These are phyloP conservation scores for Maudiozyma bulderi DNA, from an alignment of 805 yeast species.

Conservation along the genomic window DNA sequence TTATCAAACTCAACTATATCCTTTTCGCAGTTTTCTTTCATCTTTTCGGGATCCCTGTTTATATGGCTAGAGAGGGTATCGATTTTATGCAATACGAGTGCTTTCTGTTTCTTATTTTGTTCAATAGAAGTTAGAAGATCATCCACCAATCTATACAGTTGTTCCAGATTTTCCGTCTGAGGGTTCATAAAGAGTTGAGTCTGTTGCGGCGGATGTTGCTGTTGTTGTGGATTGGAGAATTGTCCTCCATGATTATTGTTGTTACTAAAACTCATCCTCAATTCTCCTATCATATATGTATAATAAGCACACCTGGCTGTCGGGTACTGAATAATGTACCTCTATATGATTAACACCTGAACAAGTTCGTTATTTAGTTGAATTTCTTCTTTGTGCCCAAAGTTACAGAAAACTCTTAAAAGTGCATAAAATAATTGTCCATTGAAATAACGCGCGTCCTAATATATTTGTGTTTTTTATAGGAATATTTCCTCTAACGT, in stretches of 20 bases:
- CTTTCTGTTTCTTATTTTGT: constrained; percentile 14
- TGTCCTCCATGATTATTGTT: neutral
- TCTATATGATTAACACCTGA: too few relatives aligned
- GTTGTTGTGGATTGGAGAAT: neutral
- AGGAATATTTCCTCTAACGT: too few relatives aligned
- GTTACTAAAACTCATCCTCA: neutral
- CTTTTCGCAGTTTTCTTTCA: constrained; percentile 2
- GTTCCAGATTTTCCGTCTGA: constrained; percentile 20
- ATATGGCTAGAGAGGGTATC: constrained; percentile 15
- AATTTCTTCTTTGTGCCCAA: too few relatives aligned
- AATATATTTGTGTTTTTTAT: too few relatives aligned
- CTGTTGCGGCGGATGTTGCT: constrained; percentile 4
- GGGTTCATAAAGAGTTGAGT: constrained; percentile 19
- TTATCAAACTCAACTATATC: constrained; percentile 13
- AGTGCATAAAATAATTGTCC: too few relatives aligned
- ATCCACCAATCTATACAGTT: constrained; percentile 18
- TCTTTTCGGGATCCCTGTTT: constrained; percentile 6
- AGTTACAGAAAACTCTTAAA: too few relatives aligned
- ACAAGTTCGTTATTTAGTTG: too few relatives aligned
- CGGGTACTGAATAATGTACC: too few relatives aligned
- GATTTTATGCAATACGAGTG: constrained; percentile 10
- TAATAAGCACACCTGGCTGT: too few relatives aligned
- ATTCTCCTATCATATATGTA: too few relatives aligned
- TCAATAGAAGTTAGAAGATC: constrained; percentile 11
- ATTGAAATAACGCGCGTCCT: too few relatives aligned